These are phyloP conservation scores for Sphagnum tenellum DNA, from an alignment of 225 moss, liverwort and hornwort genomes.

Conservation along the genomic window DNA sequence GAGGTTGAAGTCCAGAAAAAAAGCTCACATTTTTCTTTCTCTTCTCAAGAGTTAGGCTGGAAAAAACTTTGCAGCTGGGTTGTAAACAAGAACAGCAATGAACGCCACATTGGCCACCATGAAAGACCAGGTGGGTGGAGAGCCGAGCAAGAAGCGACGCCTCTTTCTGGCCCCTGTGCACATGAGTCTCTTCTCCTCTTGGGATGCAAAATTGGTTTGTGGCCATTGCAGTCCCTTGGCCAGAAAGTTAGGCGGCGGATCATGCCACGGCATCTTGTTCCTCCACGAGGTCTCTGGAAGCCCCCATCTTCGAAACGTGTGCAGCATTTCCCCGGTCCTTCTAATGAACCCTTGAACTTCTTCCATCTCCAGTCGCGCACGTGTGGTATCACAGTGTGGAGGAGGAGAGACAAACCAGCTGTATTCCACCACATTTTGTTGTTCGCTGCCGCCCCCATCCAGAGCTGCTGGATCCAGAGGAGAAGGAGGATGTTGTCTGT, in stretches of 20 bases:
- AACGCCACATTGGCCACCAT: conserved; percentile 58
- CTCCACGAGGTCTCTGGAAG: conserved; percentile 61
- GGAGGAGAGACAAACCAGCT: conserved; percentile 18
- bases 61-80: conserved; percentile 43
- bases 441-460: too few relatives aligned
- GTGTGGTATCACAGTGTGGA: background rate
- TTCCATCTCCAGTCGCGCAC: conserved; percentile 21
- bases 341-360: conserved; percentile 50
- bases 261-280: conserved; percentile 91
- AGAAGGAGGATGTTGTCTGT: background rate
- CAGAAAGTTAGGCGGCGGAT: conserved; percentile 47
- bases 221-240: conserved; percentile 54
- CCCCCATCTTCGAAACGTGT: conserved; percentile 37
- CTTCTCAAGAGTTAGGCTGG: background rate
- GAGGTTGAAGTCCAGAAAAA: too few relatives aligned
- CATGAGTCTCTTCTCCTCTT: conserved; percentile 40
- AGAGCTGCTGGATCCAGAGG: too few relatives aligned
- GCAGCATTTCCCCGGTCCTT: conserved; percentile 17
- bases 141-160: conserved; percentile 49
- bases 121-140: conserved; percentile 66
- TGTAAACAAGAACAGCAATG: conserved; percentile 44
- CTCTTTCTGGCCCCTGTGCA: conserved; percentile 44
- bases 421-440: conserved; percentile 7
- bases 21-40: too few relatives aligned
- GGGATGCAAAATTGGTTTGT: conserved; percentile 46